Base-by-base conservation (phyloP, 2,329 filamentous ascomycete species). In the Stylonectria norvegica region DNA sequence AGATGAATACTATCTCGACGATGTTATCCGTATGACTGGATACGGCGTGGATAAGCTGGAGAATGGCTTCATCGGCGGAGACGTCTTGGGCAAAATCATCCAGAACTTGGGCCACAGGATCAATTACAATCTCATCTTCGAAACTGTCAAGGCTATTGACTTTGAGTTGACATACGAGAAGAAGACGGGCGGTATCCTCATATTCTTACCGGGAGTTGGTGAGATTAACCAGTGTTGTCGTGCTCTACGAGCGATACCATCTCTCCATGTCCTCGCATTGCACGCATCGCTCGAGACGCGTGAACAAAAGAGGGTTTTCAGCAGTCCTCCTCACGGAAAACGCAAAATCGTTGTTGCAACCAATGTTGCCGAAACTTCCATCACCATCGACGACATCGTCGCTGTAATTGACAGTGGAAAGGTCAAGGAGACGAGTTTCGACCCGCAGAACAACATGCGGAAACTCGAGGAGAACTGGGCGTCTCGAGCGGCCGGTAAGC, bases 341-440 rank as follows among this genome's bases (percentile, higher is more conserved):
- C 78, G 93, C 23, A 98, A 98, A 66, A 80, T 98, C 10, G 86
- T 98, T 22, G 87, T 91, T 5, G 88, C 93, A 1, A 98, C 93
- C 31, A 98, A 98, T 57, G 91, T 98, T 3, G 93, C 93, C 2
- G 93, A 98, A 63, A 98, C 93, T 0, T 97, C 93, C 2, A 97
- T 98, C 61, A 98, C 93, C 0, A 98, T 98, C 45, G 90, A 96
- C 59, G 93, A 98, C 59, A 87, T 98, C 38, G 86, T 97, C 3
- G 91, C 88, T 2, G 93, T 98, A 32, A 91, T 98, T 48, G 93
- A 98, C 62, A 93, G 86, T 9, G 93, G 93, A 19, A 83, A 89
- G 38, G 93, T 98, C 44, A 98, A 98, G 60, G 91, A 98, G 65
- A 98, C 90, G 0, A 91, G 87, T 60, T 97, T 90, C 56, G 93